Base-by-base conservation (phyloP, 352 stramenopile genomes). In the Globisporangium apiculatum region DNA sequence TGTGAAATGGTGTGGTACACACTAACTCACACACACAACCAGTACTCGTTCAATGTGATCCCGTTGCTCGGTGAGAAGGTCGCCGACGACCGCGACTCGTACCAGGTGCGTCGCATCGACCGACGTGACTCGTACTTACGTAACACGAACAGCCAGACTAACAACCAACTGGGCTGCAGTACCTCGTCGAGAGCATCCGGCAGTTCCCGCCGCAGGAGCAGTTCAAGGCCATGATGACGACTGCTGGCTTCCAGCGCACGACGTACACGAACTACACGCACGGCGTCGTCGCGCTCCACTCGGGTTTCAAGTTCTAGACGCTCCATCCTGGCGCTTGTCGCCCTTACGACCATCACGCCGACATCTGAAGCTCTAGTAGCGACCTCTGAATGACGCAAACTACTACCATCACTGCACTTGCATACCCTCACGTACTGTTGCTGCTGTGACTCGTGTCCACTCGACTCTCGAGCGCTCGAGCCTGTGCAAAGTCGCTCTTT, bases 31-130 rank as follows among this genome's bases (percentile, higher is more conserved):
- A 31, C 24, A 31, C 24, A 31, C 24, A 31, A 31, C 24, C 54
- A 95, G 84, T 99, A 99, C 73, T 99, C 94, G 5, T 99, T 99
- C 71, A 89, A 98, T 64, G 92, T 99, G 38, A 99, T 99, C 65
- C 97, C 97, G 37, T 69, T 88, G 18, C 74, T 98, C 41, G 94
- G 92, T 18, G 83, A 99, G 67, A 85, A 97, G 55, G 89, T 99
- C 8, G 93, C 94, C 6, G 93, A 96, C 62, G 97, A 99, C 86
- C 83, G 91, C 48, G 82, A 87, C 55, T 98, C 96, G 14, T 99
- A 99, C 81, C 96, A 99, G 75, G 79, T 89, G 61, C 41, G 38
- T 45, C n/a, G 17, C 15, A 12, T 18, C 41, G 5, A 7, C 17
- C 18, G 18, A 4, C 46, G 5, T 14, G n/a, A 1, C 10, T 37